These are phyloP conservation scores for Corrigiola litoralis DNA, from an alignment of 179 eudicot genomes.

Conservation along the genomic window DNA sequence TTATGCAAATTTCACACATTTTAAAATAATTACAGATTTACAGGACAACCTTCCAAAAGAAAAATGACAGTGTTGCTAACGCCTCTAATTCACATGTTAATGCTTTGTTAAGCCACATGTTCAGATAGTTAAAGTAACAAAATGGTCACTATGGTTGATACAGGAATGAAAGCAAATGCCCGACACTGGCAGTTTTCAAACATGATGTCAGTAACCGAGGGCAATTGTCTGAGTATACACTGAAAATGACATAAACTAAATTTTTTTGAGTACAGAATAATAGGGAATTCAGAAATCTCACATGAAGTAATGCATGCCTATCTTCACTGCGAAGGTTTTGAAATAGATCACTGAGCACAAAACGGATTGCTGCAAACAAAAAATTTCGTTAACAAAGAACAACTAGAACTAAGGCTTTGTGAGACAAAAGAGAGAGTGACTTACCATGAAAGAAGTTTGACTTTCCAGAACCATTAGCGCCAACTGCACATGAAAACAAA, in stretches of 20 bases:
- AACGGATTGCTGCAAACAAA: constrained; percentile 74
- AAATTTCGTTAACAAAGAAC: neutral
- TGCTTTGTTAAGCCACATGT: no score
- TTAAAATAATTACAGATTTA: no score
- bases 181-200: neutral
- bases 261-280: neutral
- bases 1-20: no score
- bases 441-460: constrained; percentile 97
- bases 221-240: neutral
- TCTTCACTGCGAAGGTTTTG: constrained; percentile 94
- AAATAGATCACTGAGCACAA: constrained; percentile 95
- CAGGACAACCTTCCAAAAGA: no score
- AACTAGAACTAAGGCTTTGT: neutral
- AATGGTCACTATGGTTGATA: no score
- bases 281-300: constrained; percentile 32
- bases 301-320: constrained; percentile 87
- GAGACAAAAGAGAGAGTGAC: neutral
- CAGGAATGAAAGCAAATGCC: neutral
- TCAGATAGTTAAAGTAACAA: no score
- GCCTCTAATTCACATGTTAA: no score
- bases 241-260: neutral
- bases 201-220: neutral
- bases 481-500: constrained; percentile 67
- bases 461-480: constrained; percentile 99
- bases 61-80: no score